Percentiles rank a stretch among this genome's conserved stretches.
Conservation (phyloP, 1,139 yeast species). For the Yamadazyma oceani region DNA sequence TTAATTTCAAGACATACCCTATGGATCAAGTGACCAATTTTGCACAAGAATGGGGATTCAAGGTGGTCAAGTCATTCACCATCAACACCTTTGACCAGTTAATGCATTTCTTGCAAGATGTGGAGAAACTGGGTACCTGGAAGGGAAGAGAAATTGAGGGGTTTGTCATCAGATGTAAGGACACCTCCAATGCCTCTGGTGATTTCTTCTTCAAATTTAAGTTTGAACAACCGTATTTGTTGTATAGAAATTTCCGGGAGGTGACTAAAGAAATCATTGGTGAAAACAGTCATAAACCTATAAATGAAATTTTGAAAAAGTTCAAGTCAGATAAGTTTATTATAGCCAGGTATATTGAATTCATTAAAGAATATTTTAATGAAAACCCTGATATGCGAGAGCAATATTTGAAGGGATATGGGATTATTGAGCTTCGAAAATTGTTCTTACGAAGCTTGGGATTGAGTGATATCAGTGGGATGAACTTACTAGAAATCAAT, state of each 20-base stretch:
- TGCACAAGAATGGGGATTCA: conserved; percentile 74
- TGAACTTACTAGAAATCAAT: conserved; percentile 28
- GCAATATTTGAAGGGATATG: conserved; percentile 57
- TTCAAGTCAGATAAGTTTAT: conserved; percentile 53
- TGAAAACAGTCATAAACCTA: conserved; percentile 24
- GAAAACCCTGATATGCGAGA: conserved; percentile 44
- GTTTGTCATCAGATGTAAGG: conserved; percentile 74
- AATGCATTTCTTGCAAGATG: conserved; percentile 51
- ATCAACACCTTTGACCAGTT: conserved; percentile 42
- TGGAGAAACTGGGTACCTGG: conserved; percentile 70
- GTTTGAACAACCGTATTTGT: conserved; percentile 90
- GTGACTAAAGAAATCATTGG: conserved; percentile 64
- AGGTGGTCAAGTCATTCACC: conserved; percentile 46
- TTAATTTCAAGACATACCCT: conserved; percentile 63
- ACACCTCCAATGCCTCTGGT: conserved; percentile 13
- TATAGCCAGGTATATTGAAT: conserved; percentile 68
- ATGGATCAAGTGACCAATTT: conserved; percentile 59
- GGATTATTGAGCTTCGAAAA: conserved; percentile 73
- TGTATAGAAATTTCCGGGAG: conserved; percentile 91
- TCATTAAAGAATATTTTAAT: conserved; percentile 55
- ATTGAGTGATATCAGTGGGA: conserved; percentile 31
- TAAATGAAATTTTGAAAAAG: conserved; percentile 40
- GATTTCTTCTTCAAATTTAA: conserved; percentile 85
- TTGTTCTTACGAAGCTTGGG: conserved; percentile 50
- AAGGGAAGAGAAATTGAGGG: conserved; percentile 82